These are phyloP conservation scores for Saccharomycopsis olivae DNA, from an alignment of 805 yeast genomes.

Conservation along the genomic window DNA sequence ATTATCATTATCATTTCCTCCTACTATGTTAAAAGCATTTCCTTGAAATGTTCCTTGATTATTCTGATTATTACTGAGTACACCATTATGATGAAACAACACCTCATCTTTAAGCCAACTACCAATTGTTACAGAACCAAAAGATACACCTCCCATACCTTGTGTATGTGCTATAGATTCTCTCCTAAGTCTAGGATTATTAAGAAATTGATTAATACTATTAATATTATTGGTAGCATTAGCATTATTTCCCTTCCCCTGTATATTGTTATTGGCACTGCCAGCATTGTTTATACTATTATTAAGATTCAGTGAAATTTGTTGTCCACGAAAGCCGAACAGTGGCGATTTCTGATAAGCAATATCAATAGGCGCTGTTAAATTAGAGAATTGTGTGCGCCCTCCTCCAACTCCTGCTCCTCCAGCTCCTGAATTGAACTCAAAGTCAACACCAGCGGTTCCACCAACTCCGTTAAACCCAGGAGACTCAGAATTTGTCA, in stretches of 20 bases:
- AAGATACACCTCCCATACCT: slow-evolving; percentile 95
- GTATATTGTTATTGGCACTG: neutral
- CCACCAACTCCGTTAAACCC: slow-evolving; percentile 1
- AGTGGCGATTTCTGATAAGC: slow-evolving; percentile 10
- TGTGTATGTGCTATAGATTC: slow-evolving; percentile 93
- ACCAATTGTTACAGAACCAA: slow-evolving; percentile 95
- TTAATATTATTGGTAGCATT: slow-evolving; percentile 17
- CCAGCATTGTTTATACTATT: neutral
- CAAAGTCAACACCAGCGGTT: slow-evolving; percentile 1
- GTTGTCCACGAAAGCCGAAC: slow-evolving; percentile 8
- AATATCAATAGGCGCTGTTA: slow-evolving; percentile 14
- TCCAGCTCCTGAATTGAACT: slow-evolving; percentile 1
- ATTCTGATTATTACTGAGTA: slow-evolving; percentile 9
- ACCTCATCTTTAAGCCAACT: slow-evolving; percentile 95
- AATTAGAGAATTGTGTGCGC: neutral
- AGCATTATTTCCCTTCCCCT: slow-evolving; percentile 17
- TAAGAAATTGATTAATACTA: slow-evolving; percentile 11
- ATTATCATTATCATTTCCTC: slow-evolving; percentile 1
- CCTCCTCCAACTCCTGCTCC: too few relatives aligned
- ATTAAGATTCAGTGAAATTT: neutral
- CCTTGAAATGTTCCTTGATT: neutral
- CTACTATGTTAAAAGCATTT: slow-evolving; percentile 11
- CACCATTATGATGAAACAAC: slow-evolving; percentile 35
- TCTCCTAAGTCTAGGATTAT: slow-evolving; percentile 51
- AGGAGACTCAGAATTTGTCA: slow-evolving; percentile 13